Base-by-base conservation (phyloP, 257 asterid species). In the Echites panduratus region DNA sequence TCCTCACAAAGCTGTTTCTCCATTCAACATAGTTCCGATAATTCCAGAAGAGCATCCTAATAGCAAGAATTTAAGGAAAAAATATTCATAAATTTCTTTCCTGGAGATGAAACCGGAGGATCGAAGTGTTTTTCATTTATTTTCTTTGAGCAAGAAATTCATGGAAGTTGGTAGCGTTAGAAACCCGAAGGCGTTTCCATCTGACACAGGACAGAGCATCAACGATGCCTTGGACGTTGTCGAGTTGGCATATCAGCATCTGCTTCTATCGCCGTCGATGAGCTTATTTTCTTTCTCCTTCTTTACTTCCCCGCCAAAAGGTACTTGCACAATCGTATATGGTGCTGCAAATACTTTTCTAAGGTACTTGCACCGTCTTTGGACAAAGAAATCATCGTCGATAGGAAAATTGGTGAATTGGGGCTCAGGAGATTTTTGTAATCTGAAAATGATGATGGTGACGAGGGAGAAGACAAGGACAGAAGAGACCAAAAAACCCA, bases 151-250 rank as follows among this genome's bases (percentile, higher is more conserved):
- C 7, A 24, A 2, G 47, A 73, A 59, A 65, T 10, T 22, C n/a
- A n/a, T n/a, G n/a, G n/a, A 62, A 48, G 58, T 26, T 13, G 47
- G 49, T 22, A 70, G 9, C 10, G 8, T 45, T 41, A 65, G 49
- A 66, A 76, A 94, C 98, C 82, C 91, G 99, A 26, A 80, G 85
- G 70, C 97, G 97, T 78, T 94, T 94, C 98, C 99, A 94, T 6
- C 99, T 90, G 50, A 91, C 89, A 75, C 93, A 88, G 77, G 95
- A 85, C 78, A 94, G 97, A 45, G 97, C 92, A 71, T 94, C 99
- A 43, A 94, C 95, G 70, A 90, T 71, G 81, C 99, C 98, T 74
- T 92, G 99, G 73, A 89, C 90, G 82, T 86, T 85, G 76, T 94
- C 99, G 35, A 90, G 79, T 75, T 90, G 93, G 81, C 99, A 94